Conservation (phyloP, 225 moss, liverwort and hornwort species). For the Antitrichia curtipendula region DNA sequence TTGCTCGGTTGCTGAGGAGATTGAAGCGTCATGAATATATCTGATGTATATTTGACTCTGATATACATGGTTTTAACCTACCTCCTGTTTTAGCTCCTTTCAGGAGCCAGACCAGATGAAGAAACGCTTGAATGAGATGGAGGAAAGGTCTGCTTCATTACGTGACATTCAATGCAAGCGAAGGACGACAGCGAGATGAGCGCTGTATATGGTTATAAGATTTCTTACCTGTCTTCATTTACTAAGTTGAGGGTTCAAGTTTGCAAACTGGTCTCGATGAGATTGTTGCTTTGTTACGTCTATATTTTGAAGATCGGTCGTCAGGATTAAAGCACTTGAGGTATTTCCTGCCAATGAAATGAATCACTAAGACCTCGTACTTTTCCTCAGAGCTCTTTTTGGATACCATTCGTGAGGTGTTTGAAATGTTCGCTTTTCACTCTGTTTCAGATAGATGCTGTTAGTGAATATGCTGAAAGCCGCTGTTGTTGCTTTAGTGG, state of each 20-base stretch:
- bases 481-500: background rate
- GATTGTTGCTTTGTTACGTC: background rate
- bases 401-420: background rate
- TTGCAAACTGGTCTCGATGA: background rate
- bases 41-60: background rate
- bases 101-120: constrained; percentile 66
- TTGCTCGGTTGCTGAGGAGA: background rate
- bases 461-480: background rate
- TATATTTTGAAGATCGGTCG: background rate
- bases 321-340: background rate
- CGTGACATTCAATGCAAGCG: constrained; percentile 73
- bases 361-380: background rate
- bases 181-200: constrained; percentile 74
- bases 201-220: constrained; percentile 36
- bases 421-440: background rate
- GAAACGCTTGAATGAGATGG: constrained; percentile 55
- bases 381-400: background rate
- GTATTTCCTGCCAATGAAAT: background rate
- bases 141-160: constrained; percentile 54
- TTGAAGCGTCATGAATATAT: no score
- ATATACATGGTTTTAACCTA: background rate
- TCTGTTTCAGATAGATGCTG: background rate
- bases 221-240: background rate
- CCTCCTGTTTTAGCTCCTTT: background rate
- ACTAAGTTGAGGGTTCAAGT: background rate